These are phyloP conservation scores for Salix exigua DNA, from an alignment of 345 rosid genomes.

Conservation along the genomic window DNA sequence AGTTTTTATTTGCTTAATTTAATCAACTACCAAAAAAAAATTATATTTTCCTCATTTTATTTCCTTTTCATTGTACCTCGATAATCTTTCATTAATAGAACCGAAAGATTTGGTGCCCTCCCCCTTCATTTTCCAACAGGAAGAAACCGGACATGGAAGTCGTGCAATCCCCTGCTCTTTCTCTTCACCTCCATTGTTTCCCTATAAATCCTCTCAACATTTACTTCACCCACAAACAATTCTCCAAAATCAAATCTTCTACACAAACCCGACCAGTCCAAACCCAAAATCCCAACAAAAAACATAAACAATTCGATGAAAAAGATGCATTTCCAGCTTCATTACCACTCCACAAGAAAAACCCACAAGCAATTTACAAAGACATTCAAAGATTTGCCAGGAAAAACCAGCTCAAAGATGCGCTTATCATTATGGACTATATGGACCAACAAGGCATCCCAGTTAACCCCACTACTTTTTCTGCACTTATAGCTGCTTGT, in stretches of 20 bases:
- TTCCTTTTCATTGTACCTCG: no score
- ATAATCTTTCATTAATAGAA: no score
- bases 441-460: constrained; percentile 70
- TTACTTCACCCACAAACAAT: not conserved
- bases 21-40: no score
- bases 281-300: not conserved
- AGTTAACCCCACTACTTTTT: constrained; percentile 60
- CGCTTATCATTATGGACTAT: constrained; percentile 61
- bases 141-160: not conserved
- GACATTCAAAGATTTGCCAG: constrained; percentile 58
- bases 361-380: constrained; percentile 56
- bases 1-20: no score
- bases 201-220: not conserved
- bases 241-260: not conserved
- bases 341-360: constrained; percentile 38
- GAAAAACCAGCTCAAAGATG: constrained; percentile 59
- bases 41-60: no score
- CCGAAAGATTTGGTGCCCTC: no score
- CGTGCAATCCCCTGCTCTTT: not conserved
- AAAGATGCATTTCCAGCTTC: not conserved
- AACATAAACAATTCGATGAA: not conserved
- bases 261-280: not conserved
- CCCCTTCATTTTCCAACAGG: no score
- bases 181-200: not conserved
- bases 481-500: constrained; percentile 69